Conservation (phyloP, 192 early-diverging fungal genomes). For the Rhizophlyctis rosea region DNA sequence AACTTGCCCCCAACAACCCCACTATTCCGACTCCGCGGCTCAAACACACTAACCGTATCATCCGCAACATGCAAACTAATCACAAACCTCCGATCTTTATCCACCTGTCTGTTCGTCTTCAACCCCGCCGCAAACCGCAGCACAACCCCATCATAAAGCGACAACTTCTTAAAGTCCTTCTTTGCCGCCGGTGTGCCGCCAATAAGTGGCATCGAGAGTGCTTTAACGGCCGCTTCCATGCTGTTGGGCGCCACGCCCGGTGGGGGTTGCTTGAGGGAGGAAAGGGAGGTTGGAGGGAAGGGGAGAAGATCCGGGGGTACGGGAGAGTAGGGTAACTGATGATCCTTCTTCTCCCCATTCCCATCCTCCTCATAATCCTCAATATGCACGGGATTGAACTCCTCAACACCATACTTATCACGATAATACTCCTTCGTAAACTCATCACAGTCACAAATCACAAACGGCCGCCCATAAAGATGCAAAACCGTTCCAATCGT, state of each 20-base stretch:
- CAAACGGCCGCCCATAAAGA: slow-evolving; percentile 54
- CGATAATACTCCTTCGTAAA: slow-evolving; percentile 55
- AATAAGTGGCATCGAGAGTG: slow-evolving; percentile 23
- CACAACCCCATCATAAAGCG: slow-evolving; percentile 42
- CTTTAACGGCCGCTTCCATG: slow-evolving; percentile 9
- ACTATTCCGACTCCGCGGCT: slow-evolving; percentile 51
- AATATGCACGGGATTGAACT: slow-evolving; percentile 51
- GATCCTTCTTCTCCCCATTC: neutral
- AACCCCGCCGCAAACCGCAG: slow-evolving; percentile 45
- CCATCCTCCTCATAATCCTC: slow-evolving; percentile 42
- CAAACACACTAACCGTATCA: slow-evolving; percentile 58
- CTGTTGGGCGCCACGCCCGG: neutral
- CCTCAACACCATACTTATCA: slow-evolving; percentile 49
- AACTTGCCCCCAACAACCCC: slow-evolving; percentile 63
- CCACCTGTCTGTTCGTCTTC: slow-evolving; percentile 41
- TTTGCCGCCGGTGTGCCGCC: slow-evolving; percentile 34
- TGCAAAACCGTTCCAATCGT: slow-evolving; percentile 56
- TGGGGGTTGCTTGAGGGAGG: neutral
- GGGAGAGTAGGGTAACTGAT: neutral
- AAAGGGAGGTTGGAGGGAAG: neutral
- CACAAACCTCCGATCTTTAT: slow-evolving; percentile 56
- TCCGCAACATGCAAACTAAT: slow-evolving; percentile 51
- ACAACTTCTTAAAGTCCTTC: slow-evolving; percentile 44
- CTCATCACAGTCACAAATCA: slow-evolving; percentile 62
- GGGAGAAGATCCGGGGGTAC: neutral